These are phyloP conservation scores for Bauhinia variegata DNA, from an alignment of 306 rosid species.

Conservation along the genomic window DNA sequence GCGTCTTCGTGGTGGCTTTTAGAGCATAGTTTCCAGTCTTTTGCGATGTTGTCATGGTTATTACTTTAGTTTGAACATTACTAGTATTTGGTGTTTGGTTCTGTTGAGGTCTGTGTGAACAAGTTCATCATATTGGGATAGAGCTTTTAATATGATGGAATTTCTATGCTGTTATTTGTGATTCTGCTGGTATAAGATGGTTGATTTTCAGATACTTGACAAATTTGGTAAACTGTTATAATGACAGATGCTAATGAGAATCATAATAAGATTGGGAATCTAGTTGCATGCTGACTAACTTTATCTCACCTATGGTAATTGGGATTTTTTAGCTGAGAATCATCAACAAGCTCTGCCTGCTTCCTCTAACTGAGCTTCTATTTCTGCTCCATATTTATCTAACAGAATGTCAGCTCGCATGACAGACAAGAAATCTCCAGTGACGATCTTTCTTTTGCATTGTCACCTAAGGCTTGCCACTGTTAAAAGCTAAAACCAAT, in stretches of 20 bases:
- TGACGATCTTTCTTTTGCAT: conserved; percentile 81
- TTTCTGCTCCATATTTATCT: conserved; percentile 67
- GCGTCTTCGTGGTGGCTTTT: conserved; percentile 32
- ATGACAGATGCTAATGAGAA: no score
- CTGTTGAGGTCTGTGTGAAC: background rate
- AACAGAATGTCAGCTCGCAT: conserved; percentile 79
- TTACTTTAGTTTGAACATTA: background rate
- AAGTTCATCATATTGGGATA: background rate
- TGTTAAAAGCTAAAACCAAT: conserved; percentile 43
- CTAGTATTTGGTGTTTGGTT: no score
- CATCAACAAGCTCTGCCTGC: conserved; percentile 91
- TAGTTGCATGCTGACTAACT: conserved; percentile 4
- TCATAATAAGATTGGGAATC: no score
- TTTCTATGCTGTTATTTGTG: no score
- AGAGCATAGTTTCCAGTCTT: background rate
- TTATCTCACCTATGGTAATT: conserved; percentile 74
- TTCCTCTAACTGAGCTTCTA: conserved; percentile 86
- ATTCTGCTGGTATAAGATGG: no score
- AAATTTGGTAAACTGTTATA: no score
- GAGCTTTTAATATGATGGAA: background rate
- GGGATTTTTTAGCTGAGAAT: conserved; percentile 74
- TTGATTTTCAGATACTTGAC: no score
- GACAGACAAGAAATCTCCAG: conserved; percentile 90
- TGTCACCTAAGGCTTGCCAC: conserved; percentile 92
- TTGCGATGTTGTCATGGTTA: background rate